A percentile compares a stretch with the other conserved stretches of the same genome.
Conservation (phyloP, 371 early-diverging fungal species). For the Saksenaea vasiformis region DNA sequence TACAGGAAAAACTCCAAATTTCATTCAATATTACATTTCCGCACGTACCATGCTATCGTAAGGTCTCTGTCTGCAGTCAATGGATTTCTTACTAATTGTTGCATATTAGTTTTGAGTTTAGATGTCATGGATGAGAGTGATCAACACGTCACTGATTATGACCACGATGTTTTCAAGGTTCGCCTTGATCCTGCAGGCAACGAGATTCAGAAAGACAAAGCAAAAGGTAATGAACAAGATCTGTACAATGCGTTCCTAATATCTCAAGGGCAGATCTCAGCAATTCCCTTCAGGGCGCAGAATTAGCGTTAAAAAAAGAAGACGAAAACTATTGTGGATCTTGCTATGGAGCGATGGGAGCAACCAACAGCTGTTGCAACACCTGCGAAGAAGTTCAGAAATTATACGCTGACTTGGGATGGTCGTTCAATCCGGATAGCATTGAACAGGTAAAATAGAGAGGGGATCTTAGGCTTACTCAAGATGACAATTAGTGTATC, state of each 20-base stretch:
- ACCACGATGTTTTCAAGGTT: constrained; percentile 79
- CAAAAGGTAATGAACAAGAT: constrained; percentile 37
- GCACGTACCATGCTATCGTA: constrained; percentile 86
- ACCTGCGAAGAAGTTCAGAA: constrained; percentile 89
- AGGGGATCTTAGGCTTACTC: background rate
- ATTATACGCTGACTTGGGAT: constrained; percentile 79
- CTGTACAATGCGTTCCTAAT: background rate
- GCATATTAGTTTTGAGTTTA: constrained; percentile 69
- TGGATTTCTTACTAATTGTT: background rate
- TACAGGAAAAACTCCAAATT: constrained; percentile 79
- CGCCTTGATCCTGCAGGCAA: constrained; percentile 74
- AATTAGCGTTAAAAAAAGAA: background rate
- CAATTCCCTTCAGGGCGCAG: constrained; percentile 6
- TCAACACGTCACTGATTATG: constrained; percentile 82
- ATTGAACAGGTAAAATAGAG: constrained; percentile 68
- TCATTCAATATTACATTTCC: constrained; percentile 90
- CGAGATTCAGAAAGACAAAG: constrained; percentile 58
- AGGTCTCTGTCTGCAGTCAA: constrained; percentile 11
- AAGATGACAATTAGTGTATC: constrained; percentile 60
- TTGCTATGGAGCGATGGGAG: constrained; percentile 85
- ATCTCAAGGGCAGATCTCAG: constrained; percentile 11
- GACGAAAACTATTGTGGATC: constrained; percentile 75
- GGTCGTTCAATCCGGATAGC: constrained; percentile 75
- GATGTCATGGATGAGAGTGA: constrained; percentile 93
- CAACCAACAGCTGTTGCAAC: constrained; percentile 80